Evolutionary conservation across 73 alveolate species (phyloP).

Genomic region (Paramecium caudatum): DNA sequence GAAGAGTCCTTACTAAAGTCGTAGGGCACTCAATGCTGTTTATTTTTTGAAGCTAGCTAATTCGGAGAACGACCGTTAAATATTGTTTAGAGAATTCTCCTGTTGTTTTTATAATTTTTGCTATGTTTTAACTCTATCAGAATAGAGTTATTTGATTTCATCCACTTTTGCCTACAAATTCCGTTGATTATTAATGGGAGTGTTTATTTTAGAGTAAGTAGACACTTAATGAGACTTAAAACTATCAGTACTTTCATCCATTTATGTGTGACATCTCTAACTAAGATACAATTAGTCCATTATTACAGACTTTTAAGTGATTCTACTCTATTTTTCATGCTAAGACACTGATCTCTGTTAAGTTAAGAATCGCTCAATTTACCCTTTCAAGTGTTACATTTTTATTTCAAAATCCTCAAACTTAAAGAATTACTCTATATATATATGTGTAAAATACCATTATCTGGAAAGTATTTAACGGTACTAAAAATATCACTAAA

Average conservation of each 20-base stretch:
- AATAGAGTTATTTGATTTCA: constrained; percentile 37
- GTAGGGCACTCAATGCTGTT: constrained; percentile 62
- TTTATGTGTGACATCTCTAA: constrained; percentile 54
- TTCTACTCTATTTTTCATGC: constrained; percentile 54
- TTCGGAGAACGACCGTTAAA: constrained; percentile 60
- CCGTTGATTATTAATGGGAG: constrained; percentile 44
- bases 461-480: constrained; percentile 59
- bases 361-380: constrained; percentile 18
- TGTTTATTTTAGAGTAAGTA: constrained; percentile 30
- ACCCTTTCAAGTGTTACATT: not conserved
- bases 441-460: not conserved
- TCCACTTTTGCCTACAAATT: constrained; percentile 33
- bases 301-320: not conserved
- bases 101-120: not conserved
- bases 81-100: not conserved
- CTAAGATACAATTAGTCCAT: constrained; percentile 29
- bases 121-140: constrained; percentile 54
- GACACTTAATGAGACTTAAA: constrained; percentile 55
- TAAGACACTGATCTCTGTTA: constrained; percentile 42
- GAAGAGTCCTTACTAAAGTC: constrained; percentile 49
- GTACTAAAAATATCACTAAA: constrained; percentile 53
- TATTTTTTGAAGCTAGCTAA: constrained; percentile 63
- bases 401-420: constrained; percentile 48
- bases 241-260: constrained; percentile 73
- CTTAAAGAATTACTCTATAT: constrained; percentile 42